Conservation (phyloP, 345 rosid genomes). For the Aquilaria sinensis region DNA sequence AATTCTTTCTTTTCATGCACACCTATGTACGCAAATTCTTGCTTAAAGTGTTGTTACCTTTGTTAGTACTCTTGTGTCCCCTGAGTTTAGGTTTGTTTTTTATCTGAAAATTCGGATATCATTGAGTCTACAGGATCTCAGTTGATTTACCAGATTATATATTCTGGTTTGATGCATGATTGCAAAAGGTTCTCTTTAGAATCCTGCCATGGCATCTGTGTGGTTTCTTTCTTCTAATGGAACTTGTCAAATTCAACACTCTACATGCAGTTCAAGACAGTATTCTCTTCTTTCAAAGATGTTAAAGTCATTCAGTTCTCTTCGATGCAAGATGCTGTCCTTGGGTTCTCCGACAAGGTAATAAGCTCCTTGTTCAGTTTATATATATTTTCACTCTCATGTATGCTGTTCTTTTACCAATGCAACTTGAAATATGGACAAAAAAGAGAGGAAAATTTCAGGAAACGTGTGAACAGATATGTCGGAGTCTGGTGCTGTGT, state of each 20-base stretch:
- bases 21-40: too few species aligned
- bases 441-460: slow-evolving; percentile 64
- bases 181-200: too few species aligned
- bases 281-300: slow-evolving; percentile 65
- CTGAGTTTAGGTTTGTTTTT: too few species aligned
- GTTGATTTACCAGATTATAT: neutral
- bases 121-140: neutral
- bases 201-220: neutral
- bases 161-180: too few species aligned
- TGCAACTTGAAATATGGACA: slow-evolving; percentile 21
- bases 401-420: slow-evolving; percentile 5
- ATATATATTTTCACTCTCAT: neutral
- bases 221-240: neutral
- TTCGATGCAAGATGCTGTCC: slow-evolving; percentile 82
- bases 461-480: slow-evolving; percentile 69
- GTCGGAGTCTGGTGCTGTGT: slow-evolving; percentile 98
- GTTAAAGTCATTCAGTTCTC: slow-evolving; percentile 85
- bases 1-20: too few species aligned
- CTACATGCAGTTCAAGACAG: slow-evolving; percentile 48
- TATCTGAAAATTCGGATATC: neutral
- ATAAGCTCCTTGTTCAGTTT: slow-evolving; percentile 5
- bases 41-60: too few species aligned
- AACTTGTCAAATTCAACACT: slow-evolving; percentile 7
- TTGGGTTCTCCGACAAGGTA: slow-evolving; percentile 72
- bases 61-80: too few species aligned